These are phyloP conservation scores for Salisapilia sapeloensis DNA, from an alignment of 352 stramenopile genomes.

Conservation along the genomic window DNA sequence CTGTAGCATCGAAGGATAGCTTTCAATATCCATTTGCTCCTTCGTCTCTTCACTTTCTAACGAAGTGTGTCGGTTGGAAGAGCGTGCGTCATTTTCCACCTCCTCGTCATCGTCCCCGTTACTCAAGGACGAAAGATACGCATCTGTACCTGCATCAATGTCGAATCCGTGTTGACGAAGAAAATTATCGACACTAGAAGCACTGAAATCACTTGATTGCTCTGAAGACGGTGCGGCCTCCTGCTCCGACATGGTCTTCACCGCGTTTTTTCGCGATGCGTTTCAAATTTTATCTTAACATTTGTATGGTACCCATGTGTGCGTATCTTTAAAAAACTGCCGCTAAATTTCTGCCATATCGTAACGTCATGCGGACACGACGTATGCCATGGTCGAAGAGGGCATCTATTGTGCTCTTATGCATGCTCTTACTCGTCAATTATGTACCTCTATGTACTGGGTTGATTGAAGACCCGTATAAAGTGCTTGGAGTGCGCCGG, in stretches of 20 bases:
- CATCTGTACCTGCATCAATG: too few relatives aligned
- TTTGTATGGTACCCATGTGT: background rate
- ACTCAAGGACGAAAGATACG: too few relatives aligned
- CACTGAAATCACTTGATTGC: slow-evolving; percentile 18
- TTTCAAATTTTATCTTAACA: slow-evolving; percentile 1
- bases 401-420: slow-evolving; percentile 2
- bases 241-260: slow-evolving; percentile 11
- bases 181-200: slow-evolving; percentile 66
- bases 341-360: too few relatives aligned
- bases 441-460: slow-evolving; percentile 1
- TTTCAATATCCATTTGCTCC: too few relatives aligned
- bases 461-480: slow-evolving; percentile 50
- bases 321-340: too few relatives aligned
- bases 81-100: background rate
- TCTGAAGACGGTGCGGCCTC: too few relatives aligned
- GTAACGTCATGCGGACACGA: too few relatives aligned
- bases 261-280: slow-evolving; percentile 2
- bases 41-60: too few relatives aligned
- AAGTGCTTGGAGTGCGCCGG: slow-evolving; percentile 37
- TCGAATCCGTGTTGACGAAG: slow-evolving; percentile 60
- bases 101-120: slow-evolving; percentile 6
- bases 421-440: slow-evolving; percentile 1
- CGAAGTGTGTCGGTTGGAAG: background rate
- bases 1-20: too few relatives aligned
- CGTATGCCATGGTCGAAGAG: background rate